Conservation (phyloP, 2,329 filamentous ascomycete genomes). For the Parastagonospora avenae region DNA sequence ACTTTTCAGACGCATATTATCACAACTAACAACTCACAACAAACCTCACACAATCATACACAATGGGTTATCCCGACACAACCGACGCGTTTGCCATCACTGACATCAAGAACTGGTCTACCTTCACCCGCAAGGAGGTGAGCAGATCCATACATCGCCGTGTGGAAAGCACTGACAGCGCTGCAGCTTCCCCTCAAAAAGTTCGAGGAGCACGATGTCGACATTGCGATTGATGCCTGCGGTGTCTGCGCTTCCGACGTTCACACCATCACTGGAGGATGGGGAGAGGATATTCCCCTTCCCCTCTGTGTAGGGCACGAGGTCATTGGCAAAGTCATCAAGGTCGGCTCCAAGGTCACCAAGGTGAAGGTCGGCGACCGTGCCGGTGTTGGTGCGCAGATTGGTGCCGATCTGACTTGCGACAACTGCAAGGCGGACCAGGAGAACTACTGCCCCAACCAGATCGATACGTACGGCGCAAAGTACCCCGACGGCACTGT, state of each 20-base stretch:
- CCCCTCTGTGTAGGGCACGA: conserved; percentile 72
- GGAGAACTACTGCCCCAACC: conserved; percentile 60
- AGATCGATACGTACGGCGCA: conserved; percentile 57
- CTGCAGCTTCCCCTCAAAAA: conserved; percentile 78
- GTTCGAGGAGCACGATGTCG: conserved; percentile 85
- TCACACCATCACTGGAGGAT: conserved; percentile 61
- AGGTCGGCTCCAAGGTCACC: conserved; percentile 57
- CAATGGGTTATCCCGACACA: conserved; percentile 59
- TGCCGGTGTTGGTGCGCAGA: conserved; percentile 58
- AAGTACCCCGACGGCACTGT: conserved; percentile 64
- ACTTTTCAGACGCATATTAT: conserved; percentile 6
- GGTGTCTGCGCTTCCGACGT: conserved; percentile 57
- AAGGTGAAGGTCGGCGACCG: conserved; percentile 53
- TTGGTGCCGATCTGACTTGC: conserved; percentile 56
- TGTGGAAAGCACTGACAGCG: conserved; percentile 13
- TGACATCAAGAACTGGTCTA: conserved; percentile 65
- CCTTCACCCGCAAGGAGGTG: conserved; percentile 63
- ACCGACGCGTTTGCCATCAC: conserved; percentile 56
- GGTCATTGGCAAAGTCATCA: conserved; percentile 56
- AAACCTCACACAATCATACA: conserved; percentile 2
- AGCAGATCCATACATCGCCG: conserved; percentile 10
- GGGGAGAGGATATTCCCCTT: conserved; percentile 65
- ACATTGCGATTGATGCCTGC: conserved; percentile 77
- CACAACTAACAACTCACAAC: conserved; percentile 6
- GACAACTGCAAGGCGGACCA: conserved; percentile 58